phyloP scores from a whole-genome alignment of 495 filamentous ascomycete genomes.

The Penicillium tannophilum region DNA sequence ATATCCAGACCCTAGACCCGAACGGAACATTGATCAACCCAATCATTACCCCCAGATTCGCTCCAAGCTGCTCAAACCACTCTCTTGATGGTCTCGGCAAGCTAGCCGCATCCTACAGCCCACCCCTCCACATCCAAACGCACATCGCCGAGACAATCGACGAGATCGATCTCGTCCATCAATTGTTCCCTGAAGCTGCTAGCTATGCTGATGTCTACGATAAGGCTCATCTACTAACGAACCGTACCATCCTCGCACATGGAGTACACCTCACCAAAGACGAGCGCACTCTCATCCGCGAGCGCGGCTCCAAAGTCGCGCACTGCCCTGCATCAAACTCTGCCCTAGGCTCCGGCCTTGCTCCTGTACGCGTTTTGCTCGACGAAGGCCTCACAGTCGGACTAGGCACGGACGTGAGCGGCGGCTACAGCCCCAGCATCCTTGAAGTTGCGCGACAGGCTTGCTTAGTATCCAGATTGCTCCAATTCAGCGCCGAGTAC shows the following conservation, averaged over 20 bases:
- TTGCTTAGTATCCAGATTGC: constrained; percentile 66
- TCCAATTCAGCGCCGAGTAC: constrained; percentile 20
- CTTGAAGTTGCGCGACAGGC: constrained; percentile 81
- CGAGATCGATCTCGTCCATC: constrained; percentile 67
- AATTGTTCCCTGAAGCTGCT: constrained; percentile 64
- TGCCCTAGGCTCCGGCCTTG: constrained; percentile 72
- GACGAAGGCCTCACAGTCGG: constrained; percentile 76
- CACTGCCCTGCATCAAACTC: constrained; percentile 91
- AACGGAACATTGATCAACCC: constrained; percentile 60
- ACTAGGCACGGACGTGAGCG: constrained; percentile 85
- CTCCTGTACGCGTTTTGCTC: constrained; percentile 71
- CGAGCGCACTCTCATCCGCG: constrained; percentile 65
- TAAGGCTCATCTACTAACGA: constrained; percentile 61
- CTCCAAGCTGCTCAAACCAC: constrained; percentile 66
- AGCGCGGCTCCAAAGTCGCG: constrained; percentile 62
- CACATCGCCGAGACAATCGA: constrained; percentile 81
- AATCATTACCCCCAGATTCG: constrained; percentile 88
- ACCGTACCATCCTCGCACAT: constrained; percentile 80
- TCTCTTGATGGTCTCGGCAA: constrained; percentile 62
- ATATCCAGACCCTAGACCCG: constrained; percentile 69
- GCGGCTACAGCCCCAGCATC: constrained; percentile 78
- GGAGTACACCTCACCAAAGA: constrained; percentile 70
- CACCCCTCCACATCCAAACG: constrained; percentile 72
- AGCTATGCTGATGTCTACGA: constrained; percentile 86
- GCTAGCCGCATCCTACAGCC: constrained; percentile 57